Evolutionary conservation across 129 eudicot genomes (phyloP), one percentile per base, ranked within the genome.

Genomic region (Solidago caesia): DNA sequence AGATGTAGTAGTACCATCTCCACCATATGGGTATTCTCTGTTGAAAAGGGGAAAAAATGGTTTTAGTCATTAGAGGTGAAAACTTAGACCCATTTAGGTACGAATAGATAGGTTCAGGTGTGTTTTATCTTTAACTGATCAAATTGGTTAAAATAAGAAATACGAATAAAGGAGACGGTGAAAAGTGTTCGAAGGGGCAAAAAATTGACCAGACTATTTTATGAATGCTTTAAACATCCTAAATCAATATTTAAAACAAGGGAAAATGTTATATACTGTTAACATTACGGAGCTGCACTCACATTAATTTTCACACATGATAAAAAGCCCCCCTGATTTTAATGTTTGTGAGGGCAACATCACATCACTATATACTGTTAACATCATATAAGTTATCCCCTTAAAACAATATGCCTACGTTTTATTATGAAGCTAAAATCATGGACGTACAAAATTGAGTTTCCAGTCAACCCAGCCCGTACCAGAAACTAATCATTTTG

Each of bases 21-120:
- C 96, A 90, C 93, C 91, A 90, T 43, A 85, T 61, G 5, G 94
- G 96, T n/a, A 88, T 90, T 66, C 91, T 88, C 96, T 90, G 71
- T 55, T 26, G 6, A 60, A 66, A 77, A 73, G 1, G 7, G 5
- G 53, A 62, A 8, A 8, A 7, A 27, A 11, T 47, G 11, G 67
- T 42, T 5, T 77, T 29, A 44, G 61, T 76, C 46, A 44, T 57
- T 53, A 33, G 4, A 33, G 67, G 5, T 49, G 52, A 43, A 41
- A 42, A 7, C 8, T 25, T 59, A 4, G 39, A 59, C 13, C 41
- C 13, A 25, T 21, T 59, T 59, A 6, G 13, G 21, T 59, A 26
- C 25, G 29, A 58, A 58, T 7, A 13, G 13, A 25, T 58, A 6
- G 42, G 5, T 59, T 59, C 8, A 9, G 63, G 9, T 53, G 2